Evolutionary conservation across 169 alveolate genomes (phyloP).

Genomic region (Eimeria tenella): DNA sequence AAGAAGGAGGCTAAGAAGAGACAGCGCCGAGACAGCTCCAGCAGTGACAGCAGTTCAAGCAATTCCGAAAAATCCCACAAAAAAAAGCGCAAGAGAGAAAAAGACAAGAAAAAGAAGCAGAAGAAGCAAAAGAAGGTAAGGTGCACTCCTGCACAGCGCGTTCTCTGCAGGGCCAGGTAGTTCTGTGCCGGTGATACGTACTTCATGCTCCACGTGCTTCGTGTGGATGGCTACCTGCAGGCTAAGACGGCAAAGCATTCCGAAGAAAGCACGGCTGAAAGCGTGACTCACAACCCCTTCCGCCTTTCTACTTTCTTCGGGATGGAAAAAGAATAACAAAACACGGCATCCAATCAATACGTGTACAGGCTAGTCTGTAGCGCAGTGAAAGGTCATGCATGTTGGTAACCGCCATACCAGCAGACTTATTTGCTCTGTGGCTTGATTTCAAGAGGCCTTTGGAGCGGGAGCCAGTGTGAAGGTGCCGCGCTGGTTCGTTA

Average conservation of each 20-base stretch:
- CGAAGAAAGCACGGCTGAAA: conserved; percentile 33
- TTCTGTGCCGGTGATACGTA: not conserved
- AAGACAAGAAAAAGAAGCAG: conserved; percentile 56
- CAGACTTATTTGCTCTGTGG: not conserved
- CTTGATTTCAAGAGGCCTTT: conserved; percentile 21
- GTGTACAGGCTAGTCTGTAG: conserved; percentile 1
- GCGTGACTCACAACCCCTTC: conserved; percentile 62
- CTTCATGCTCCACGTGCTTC: not conserved
- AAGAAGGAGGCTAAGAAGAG: conserved; percentile 74
- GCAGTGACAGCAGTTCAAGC: conserved; percentile 65
- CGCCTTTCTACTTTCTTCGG: conserved; percentile 64
- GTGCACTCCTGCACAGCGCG: too few relatives aligned
- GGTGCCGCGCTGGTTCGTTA: not conserved
- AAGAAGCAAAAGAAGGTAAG: conserved; percentile 57
- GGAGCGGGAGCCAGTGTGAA: not conserved
- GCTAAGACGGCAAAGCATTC: conserved; percentile 33
- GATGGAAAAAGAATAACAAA: conserved; percentile 61
- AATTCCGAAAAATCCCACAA: conserved; percentile 59
- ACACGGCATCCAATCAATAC: not conserved
- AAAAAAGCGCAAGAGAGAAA: conserved; percentile 53
- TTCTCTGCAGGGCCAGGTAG: too few relatives aligned
- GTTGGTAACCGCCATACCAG: not conserved
- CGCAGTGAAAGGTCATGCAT: not conserved
- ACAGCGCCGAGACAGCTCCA: conserved; percentile 51
- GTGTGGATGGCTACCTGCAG: conserved; percentile 19